Percentiles rank a stretch among this genome's conserved stretches.
These are phyloP conservation scores for Phytophthora lateralis DNA, from an alignment of 352 stramenopile genomes.

Conservation along the genomic window DNA sequence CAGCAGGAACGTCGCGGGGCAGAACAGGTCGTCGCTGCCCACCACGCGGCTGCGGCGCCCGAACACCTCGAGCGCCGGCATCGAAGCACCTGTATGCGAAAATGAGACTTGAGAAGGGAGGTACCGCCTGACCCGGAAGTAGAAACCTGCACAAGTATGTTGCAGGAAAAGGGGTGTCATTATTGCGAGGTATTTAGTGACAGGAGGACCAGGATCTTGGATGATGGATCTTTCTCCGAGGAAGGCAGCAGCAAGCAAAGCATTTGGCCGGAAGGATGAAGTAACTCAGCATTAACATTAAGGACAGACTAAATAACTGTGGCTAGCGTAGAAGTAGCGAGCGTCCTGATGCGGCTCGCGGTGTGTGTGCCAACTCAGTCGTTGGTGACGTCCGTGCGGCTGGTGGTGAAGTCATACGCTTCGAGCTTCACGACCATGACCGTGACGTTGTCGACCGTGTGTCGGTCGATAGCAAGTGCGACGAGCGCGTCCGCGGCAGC, in stretches of 20 bases:
- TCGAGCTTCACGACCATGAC: slow-evolving; percentile 75
- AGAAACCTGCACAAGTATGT: not conserved
- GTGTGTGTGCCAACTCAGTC: slow-evolving; percentile 11
- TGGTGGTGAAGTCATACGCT: slow-evolving; percentile 47
- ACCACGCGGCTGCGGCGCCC: slow-evolving; percentile 82
- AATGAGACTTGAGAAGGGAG: slow-evolving; percentile 21
- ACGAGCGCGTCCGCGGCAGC: slow-evolving; percentile 65
- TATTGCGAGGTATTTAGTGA: not conserved
- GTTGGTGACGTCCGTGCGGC: slow-evolving; percentile 31
- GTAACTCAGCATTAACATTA: slow-evolving; percentile 34
- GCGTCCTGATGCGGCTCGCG: slow-evolving; percentile 9
- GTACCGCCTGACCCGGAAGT: not conserved
- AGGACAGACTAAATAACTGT: slow-evolving; percentile 37
- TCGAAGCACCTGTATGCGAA: slow-evolving; percentile 22
- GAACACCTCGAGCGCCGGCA: slow-evolving; percentile 88
- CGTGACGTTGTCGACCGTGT: slow-evolving; percentile 81
- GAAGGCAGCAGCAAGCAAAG: slow-evolving; percentile 1
- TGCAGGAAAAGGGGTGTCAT: not conserved
- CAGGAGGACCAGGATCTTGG: too few species aligned
- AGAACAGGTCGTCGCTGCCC: slow-evolving; percentile 88
- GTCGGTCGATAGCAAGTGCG: slow-evolving; percentile 53
- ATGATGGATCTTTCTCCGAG: not conserved
- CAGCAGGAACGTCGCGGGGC: slow-evolving; percentile 76
- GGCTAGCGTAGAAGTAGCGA: slow-evolving; percentile 7
- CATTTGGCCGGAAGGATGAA: not conserved